Conservation (phyloP, 176 grass and related monocot genomes). For the Rhynchospora pubera region DNA sequence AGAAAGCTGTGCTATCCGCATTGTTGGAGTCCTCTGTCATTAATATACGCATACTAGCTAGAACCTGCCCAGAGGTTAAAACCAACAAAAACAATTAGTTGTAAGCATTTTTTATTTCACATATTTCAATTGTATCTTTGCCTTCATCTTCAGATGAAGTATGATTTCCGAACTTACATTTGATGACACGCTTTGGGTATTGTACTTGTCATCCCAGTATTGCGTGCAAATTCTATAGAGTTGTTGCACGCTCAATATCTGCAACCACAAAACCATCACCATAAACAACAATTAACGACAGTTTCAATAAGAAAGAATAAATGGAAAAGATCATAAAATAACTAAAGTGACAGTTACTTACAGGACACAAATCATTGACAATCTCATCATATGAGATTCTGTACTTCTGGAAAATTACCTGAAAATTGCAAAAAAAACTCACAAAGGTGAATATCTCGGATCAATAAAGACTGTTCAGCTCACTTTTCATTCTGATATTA, state of each 20-base stretch:
- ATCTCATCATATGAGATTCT: constrained; percentile 98
- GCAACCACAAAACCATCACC: constrained; percentile 12
- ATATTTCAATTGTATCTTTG: neutral
- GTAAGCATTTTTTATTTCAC: neutral
- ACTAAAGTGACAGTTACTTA: constrained; percentile 33
- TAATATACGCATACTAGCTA: constrained; percentile 77
- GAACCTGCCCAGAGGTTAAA: constrained; percentile 43
- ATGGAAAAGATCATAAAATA: neutral
- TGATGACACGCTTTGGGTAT: constrained; percentile 87
- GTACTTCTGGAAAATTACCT: constrained; percentile 99
- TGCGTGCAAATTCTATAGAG: constrained; percentile 95
- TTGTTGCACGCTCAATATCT: constrained; percentile 89
- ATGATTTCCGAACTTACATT: constrained; percentile 51
- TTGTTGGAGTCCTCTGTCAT: constrained; percentile 90
- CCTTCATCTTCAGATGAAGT: neutral
- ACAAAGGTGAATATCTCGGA: neutral
- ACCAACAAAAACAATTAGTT: neutral
- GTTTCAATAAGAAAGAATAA: constrained; percentile 8
- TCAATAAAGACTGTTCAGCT: too few species aligned
- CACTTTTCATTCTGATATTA: too few species aligned
- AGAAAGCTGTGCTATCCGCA: constrained; percentile 72
- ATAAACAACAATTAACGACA: constrained; percentile 6
- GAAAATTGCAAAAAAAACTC: constrained; percentile 24
- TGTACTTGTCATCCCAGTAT: constrained; percentile 98
- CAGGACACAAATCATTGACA: constrained; percentile 81